Conservation (phyloP, 441 rosid species). For the Populus hybrid region DNA sequence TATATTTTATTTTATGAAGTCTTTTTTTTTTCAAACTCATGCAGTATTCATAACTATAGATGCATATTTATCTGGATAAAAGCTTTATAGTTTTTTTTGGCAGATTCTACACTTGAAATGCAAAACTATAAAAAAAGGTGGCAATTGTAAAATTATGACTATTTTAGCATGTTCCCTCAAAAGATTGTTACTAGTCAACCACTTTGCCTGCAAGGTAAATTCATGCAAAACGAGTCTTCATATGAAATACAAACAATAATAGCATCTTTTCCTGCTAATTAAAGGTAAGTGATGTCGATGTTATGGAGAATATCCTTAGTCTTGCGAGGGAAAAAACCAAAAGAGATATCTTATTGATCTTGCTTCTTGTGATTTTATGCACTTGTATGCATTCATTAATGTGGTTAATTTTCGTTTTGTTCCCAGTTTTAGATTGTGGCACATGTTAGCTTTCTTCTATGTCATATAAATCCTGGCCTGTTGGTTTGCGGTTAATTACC, state of each 20-base stretch:
- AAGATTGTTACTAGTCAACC: not conserved
- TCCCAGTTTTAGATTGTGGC: not conserved
- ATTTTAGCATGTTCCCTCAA: not conserved
- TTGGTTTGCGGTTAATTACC: slow-evolving; percentile 16
- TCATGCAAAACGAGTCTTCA: not conserved
- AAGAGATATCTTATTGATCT: not conserved
- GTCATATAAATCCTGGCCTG: not conserved
- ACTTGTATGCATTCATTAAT: not conserved
- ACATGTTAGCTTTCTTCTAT: not conserved
- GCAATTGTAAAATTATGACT: not conserved
- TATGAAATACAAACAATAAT: not conserved
- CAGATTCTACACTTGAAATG: too few relatives aligned
- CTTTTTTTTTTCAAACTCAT: not conserved
- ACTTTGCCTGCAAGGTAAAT: not conserved
- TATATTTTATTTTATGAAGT: not conserved
- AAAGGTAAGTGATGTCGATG: not conserved
- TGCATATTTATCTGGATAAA: not conserved
- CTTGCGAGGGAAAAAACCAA: too few relatives aligned
- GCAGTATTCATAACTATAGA: not conserved
- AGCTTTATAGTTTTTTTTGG: not conserved
- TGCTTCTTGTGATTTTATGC: too few relatives aligned
- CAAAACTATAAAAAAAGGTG: too few relatives aligned
- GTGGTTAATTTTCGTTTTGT: not conserved
- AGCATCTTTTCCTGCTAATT: not conserved
- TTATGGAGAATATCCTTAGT: too few relatives aligned